These are phyloP conservation scores for Leishmania major DNA, from an alignment of 208 protist species.

Conservation along the genomic window DNA sequence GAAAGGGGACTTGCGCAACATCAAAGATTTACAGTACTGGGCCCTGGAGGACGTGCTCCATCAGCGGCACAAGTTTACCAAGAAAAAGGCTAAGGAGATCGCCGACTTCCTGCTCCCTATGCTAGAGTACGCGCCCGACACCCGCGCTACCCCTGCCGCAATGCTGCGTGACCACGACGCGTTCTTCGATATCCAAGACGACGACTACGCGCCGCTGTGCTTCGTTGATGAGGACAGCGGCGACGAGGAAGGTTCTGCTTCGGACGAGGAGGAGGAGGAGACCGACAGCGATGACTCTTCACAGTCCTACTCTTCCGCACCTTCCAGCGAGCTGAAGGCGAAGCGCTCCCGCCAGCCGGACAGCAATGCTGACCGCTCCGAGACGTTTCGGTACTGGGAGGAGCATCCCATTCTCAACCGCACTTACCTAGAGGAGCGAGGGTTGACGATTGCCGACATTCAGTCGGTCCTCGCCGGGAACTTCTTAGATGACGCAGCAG, in stretches of 20 bases:
- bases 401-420: slow-evolving; percentile 78
- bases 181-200: slow-evolving; percentile 87
- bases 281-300: slow-evolving; percentile 29
- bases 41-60: slow-evolving; percentile 89
- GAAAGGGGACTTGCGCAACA: slow-evolving; percentile 73
- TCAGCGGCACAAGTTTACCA: slow-evolving; percentile 92
- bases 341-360: slow-evolving; percentile 29
- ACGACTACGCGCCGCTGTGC: slow-evolving; percentile 84
- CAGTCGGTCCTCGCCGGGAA: slow-evolving; percentile 70
- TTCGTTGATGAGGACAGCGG: slow-evolving; percentile 52
- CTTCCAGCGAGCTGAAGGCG: slow-evolving; percentile 5
- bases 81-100: slow-evolving; percentile 90
- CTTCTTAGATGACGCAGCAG: slow-evolving; percentile 39
- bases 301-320: slow-evolving; percentile 27
- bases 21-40: slow-evolving; percentile 82
- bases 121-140: slow-evolving; percentile 89
- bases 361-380: slow-evolving; percentile 32
- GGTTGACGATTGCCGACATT: slow-evolving; percentile 76
- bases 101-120: slow-evolving; percentile 95
- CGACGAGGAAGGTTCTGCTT: slow-evolving; percentile 13
- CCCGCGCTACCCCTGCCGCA: slow-evolving; percentile 83
- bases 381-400: slow-evolving; percentile 62
- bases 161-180: slow-evolving; percentile 82
- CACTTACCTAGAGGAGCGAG: slow-evolving; percentile 54
- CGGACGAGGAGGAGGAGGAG: slow-evolving; percentile 31